Percentiles rank a stretch among this genome's conserved stretches.
These are phyloP conservation scores for Saccharomyces hybrid DNA, from an alignment of 1,139 yeast species.

Conservation along the genomic window DNA sequence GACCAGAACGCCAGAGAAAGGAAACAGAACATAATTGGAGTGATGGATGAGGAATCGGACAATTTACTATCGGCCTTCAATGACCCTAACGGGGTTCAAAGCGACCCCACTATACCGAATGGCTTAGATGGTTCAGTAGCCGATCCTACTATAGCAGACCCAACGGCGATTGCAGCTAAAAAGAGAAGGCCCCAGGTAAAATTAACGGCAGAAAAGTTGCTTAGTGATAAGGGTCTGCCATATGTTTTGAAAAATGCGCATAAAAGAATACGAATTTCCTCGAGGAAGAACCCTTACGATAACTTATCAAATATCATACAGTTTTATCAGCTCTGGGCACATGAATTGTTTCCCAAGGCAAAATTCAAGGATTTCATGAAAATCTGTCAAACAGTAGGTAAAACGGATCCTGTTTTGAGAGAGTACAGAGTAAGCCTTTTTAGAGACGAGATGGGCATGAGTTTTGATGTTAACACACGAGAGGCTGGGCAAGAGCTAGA, in stretches of 20 bases:
- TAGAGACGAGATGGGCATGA: constrained; percentile 20
- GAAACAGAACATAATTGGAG: background rate
- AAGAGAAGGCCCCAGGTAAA: constrained; percentile 29
- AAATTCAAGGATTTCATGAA: constrained; percentile 54
- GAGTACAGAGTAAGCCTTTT: constrained; percentile 24
- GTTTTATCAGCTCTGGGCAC: constrained; percentile 82
- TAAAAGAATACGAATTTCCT: constrained; percentile 38
- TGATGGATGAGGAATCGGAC: constrained; percentile 2
- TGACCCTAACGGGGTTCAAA: background rate
- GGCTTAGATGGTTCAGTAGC: constrained; percentile 8
- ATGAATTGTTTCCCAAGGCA: constrained; percentile 70
- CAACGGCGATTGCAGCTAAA: constrained; percentile 18
- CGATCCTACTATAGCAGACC: constrained; percentile 12
- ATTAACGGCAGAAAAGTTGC: constrained; percentile 44
- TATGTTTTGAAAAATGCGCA: constrained; percentile 39
- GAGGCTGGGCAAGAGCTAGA: background rate
- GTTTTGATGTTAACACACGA: background rate
- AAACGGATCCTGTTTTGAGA: constrained; percentile 21
- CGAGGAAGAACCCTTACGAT: constrained; percentile 35
- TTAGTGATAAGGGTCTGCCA: constrained; percentile 45
- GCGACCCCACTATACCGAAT: constrained; percentile 2
- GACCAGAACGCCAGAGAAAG: background rate
- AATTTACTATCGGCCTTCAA: background rate
- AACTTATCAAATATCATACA: constrained; percentile 47
- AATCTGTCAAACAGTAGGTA: constrained; percentile 27